Evolutionary conservation across 2,329 filamentous ascomycete genomes (phyloP), one percentile per base, ranked within the genome.

Genomic region (Zalaria sp.): DNA sequence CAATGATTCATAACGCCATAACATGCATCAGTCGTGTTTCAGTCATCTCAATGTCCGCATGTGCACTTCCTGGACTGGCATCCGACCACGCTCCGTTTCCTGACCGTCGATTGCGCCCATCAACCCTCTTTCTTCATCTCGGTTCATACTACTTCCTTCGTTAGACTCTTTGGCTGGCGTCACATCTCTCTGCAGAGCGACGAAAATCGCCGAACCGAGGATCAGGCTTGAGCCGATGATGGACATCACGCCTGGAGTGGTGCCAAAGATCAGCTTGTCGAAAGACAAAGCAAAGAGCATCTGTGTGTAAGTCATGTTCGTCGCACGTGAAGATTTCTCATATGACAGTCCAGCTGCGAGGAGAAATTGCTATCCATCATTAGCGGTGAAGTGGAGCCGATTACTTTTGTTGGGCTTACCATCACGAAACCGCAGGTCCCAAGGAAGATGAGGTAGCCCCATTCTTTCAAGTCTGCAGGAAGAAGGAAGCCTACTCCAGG

Each of bases 401-500:
- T 18, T 18, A 18, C 18, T 18, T 18, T 18, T 5, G 18, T 9
- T 37, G 5, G 2, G 51, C 61, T 41, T 51, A 67, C 65, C 74
- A 89, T 82, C 25, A 81, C 58, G 55, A 94, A 89, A 0, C 88
- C 88, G 48, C 80, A 80, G 0, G 76, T 54, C 0, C 83, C 84
- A 3, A 93, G 65, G 32, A 79, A 73, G 0, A 79, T 41, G 10
- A 94, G 63, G 34, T 87, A 69, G 0, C 64, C 57, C 80, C 83
- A 89, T 55, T 88, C 67, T 1, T 67, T 63, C 3, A 60, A 31
- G 8, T 67, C 69, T 0, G 57, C 60, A 0, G 77, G 77, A 1
- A 79, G 57, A 4, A 75, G 57, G 46, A 81, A 75, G 1, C 69
- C 69, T 4, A 79, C 66, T 5, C 63, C 65, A 2, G 76, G 75